These are phyloP conservation scores for Nakazawaea anatomiae DNA, from an alignment of 805 yeast genomes.

Conservation along the genomic window DNA sequence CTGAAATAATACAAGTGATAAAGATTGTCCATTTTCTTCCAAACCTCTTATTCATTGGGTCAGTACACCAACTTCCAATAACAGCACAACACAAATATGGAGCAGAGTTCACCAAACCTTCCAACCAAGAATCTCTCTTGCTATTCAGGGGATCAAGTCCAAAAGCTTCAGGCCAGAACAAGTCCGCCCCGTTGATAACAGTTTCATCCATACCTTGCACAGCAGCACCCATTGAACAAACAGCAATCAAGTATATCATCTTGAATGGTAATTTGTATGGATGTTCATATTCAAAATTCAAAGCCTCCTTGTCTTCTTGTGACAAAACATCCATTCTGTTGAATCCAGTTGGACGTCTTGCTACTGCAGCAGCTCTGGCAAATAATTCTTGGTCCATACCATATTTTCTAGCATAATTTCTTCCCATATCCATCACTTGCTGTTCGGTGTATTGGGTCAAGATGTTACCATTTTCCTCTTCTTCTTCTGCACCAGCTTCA, in stretches of 20 bases:
- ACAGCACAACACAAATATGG: constrained; percentile 63
- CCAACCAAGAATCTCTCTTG: constrained; percentile 46
- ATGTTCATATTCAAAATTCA: constrained; percentile 39
- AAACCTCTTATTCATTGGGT: constrained; percentile 45
- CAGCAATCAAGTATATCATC: constrained; percentile 49
- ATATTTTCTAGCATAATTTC: constrained; percentile 54
- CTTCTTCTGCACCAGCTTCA: neutral
- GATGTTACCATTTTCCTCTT: constrained; percentile 30
- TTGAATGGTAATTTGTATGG: constrained; percentile 41
- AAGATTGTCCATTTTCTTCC: constrained; percentile 68
- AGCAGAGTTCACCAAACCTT: constrained; percentile 63
- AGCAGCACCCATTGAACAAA: constrained; percentile 74
- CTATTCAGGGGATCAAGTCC: constrained; percentile 39
- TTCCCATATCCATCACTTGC: constrained; percentile 65
- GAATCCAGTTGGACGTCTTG: constrained; percentile 53
- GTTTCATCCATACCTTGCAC: constrained; percentile 80
- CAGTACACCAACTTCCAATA: constrained; percentile 61
- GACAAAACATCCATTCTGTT: constrained; percentile 50
- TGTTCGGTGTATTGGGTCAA: constrained; percentile 52
- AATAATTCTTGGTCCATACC: constrained; percentile 53
- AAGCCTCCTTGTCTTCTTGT: constrained; percentile 48
- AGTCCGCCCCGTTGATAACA: constrained; percentile 66
- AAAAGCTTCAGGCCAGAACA: constrained; percentile 52
- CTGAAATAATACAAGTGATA: constrained; percentile 55
- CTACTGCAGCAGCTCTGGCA: constrained; percentile 62